These are phyloP conservation scores for Vitis hybrid DNA, from an alignment of 177 flowering plant species.

Conservation along the genomic window DNA sequence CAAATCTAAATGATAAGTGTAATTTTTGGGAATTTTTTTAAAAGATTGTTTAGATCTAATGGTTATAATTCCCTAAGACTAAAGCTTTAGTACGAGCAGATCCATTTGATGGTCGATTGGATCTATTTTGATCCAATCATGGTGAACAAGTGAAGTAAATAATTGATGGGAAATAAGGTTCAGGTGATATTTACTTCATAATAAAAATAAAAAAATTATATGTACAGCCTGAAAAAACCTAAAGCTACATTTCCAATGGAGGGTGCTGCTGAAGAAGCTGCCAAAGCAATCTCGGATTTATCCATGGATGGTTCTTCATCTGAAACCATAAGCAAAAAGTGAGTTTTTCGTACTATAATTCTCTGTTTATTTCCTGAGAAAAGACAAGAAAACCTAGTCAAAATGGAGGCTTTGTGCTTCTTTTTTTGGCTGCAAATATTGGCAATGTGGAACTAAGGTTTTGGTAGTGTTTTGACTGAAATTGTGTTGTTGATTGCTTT, in stretches of 20 bases:
- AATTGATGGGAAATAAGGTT: no score
- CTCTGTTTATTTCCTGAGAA: background rate
- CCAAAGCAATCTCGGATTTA: constrained; percentile 24
- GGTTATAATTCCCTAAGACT: no score
- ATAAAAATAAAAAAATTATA: no score
- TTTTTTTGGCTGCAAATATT: background rate
- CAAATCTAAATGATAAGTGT: no score
- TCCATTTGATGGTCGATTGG: no score
- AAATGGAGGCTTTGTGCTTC: background rate
- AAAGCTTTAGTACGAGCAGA: no score
- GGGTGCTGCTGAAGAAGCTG: constrained; percentile 22
- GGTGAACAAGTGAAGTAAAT: no score
- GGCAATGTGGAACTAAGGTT: background rate
- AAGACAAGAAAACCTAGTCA: background rate
- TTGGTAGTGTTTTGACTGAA: background rate
- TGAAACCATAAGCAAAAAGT: constrained; percentile 54
- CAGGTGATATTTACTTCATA: no score
- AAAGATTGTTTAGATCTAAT: no score
- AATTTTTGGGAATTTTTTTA: no score
- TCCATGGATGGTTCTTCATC: constrained; percentile 21
- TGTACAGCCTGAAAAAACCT: no score
- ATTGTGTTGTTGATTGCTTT: constrained; percentile 2
- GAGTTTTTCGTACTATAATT: background rate
- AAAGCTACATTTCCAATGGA: constrained; percentile 10
- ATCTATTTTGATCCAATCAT: no score